Evolutionary conservation across 768 basidiomycete genomes (phyloP).

Genomic region (Termitomyces heimii): DNA sequence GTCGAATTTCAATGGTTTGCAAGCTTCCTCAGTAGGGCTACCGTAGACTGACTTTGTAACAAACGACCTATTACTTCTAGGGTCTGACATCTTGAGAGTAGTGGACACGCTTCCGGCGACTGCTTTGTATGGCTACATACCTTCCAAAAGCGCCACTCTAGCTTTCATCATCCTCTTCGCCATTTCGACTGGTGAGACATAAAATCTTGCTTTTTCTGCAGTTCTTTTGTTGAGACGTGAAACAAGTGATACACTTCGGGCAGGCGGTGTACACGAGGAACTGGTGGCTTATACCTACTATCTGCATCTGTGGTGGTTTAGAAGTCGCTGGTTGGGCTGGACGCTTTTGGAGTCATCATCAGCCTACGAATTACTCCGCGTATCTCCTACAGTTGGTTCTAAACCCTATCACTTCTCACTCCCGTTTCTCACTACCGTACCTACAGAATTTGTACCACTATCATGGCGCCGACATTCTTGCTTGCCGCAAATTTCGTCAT

Average conservation of each 20-base stretch:
- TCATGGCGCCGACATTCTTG: slow-evolving; percentile 51
- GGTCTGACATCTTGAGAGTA: neutral
- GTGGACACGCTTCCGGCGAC: neutral
- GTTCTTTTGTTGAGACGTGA: neutral
- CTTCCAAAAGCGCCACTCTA: slow-evolving; percentile 30
- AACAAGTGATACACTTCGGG: slow-evolving; percentile 38
- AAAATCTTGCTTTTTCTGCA: neutral
- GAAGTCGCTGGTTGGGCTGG: slow-evolving; percentile 55
- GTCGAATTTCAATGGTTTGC: neutral
- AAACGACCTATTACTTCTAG: neutral
- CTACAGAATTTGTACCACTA: slow-evolving; percentile 34
- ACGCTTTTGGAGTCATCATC: slow-evolving; percentile 43
- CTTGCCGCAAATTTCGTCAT: slow-evolving; percentile 54
- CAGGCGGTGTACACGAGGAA: slow-evolving; percentile 38
- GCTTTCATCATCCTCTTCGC: slow-evolving; percentile 34
- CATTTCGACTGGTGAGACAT: slow-evolving; percentile 29
- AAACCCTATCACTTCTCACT: neutral
- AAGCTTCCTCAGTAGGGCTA: neutral
- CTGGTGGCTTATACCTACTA: slow-evolving; percentile 51
- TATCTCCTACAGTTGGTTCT: slow-evolving; percentile 35
- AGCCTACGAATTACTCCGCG: slow-evolving; percentile 15
- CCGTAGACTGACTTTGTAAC: neutral
- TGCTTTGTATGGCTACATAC: slow-evolving; percentile 31
- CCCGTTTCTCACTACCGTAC: neutral
- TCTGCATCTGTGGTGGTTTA: slow-evolving; percentile 36